phyloP scores from a whole-genome alignment of 139 green algal genomes.

The Ettlia oleoabundans region DNA sequence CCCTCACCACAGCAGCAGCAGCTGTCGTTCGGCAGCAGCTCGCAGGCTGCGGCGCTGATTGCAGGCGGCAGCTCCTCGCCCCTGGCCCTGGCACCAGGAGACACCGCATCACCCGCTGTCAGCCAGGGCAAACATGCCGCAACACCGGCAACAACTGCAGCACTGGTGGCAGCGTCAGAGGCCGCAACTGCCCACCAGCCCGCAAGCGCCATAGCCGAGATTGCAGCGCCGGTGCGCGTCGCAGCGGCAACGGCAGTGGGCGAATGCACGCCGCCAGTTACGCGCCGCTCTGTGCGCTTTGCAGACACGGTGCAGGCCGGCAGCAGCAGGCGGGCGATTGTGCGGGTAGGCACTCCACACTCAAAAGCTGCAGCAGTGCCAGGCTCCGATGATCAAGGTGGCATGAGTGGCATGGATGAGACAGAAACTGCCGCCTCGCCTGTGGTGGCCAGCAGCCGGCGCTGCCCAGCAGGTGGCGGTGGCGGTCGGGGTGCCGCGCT shows the following conservation, averaged over 20 bases:
- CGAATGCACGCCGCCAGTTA: slow-evolving; percentile 9
- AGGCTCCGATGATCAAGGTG: too few relatives aligned
- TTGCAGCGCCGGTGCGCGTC: neutral
- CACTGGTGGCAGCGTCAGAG: neutral
- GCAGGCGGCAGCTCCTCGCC: neutral
- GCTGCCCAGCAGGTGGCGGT: neutral
- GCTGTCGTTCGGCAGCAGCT: neutral
- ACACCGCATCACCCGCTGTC: neutral
- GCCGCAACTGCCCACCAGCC: neutral
- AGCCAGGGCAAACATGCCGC: neutral
- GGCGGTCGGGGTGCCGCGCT: neutral
- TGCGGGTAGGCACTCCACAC: slow-evolving; percentile 6
- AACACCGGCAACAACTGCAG: neutral
- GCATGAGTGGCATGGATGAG: too few relatives aligned
- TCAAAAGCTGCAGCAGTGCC: neutral
- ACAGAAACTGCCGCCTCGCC: too few relatives aligned
- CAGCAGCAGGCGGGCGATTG: neutral
- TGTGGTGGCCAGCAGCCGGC: slow-evolving; percentile 13
- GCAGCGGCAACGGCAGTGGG: neutral
- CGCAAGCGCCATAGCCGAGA: neutral
- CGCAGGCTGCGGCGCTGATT: neutral
- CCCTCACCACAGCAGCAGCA: neutral
- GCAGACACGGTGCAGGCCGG: neutral
- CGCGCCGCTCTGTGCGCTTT: slow-evolving; percentile 33
- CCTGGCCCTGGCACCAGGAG: neutral